These are phyloP conservation scores for Agaricus sinodeliciosus DNA, from an alignment of 768 basidiomycete species.

Conservation along the genomic window DNA sequence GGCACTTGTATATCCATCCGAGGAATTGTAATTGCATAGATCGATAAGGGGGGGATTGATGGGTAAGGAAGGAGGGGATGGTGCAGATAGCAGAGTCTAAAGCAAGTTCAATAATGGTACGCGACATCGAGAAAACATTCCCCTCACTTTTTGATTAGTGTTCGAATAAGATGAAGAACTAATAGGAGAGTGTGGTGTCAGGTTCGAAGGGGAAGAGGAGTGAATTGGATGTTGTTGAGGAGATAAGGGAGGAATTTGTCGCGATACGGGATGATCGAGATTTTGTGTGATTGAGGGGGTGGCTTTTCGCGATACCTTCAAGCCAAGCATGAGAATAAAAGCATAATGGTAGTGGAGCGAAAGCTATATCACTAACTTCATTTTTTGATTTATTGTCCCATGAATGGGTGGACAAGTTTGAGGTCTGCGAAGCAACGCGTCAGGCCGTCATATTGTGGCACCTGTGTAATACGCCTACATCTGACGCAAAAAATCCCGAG, in stretches of 20 bases:
- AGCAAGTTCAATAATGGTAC: background rate
- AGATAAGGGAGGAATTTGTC: background rate
- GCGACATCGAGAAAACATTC: background rate
- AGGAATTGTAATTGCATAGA: background rate
- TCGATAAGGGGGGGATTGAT: background rate
- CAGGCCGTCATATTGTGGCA: too few species aligned
- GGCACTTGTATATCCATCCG: slow-evolving; percentile 1
- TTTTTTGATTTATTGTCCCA: background rate
- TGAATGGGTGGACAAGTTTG: background rate
- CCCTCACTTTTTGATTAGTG: too few species aligned
- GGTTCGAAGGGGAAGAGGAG: too few species aligned
- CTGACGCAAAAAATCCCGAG: too few species aligned
- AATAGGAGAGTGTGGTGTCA: too few species aligned
- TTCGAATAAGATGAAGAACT: too few species aligned
- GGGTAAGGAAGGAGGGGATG: background rate
- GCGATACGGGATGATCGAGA: background rate
- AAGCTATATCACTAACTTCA: background rate
- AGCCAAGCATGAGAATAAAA: background rate
- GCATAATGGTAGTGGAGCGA: background rate
- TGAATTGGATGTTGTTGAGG: background rate
- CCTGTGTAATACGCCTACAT: too few species aligned
- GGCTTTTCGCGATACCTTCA: background rate
- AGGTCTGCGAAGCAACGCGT: background rate
- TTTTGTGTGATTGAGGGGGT: background rate
- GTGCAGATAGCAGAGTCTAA: background rate